These are phyloP conservation scores for Xylaria sp. DNA, from an alignment of 2,329 filamentous ascomycete species.

Conservation along the genomic window DNA sequence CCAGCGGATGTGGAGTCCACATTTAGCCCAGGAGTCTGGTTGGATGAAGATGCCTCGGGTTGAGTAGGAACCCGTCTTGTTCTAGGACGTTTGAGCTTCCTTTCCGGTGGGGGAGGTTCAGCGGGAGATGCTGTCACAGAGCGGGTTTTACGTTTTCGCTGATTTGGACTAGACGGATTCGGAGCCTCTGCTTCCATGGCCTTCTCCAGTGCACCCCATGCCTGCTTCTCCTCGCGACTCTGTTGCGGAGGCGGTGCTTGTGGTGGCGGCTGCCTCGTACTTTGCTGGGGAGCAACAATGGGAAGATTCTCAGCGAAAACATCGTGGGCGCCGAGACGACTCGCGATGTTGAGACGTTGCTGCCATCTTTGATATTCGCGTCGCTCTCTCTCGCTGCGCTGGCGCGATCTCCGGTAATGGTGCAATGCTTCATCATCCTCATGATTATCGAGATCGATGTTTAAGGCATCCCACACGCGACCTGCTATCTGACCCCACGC, in stretches of 20 bases:
- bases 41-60: conserved; percentile 59
- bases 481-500: conserved; percentile 78
- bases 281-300: conserved; percentile 67
- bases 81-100: conserved; percentile 87
- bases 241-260: conserved; percentile 69
- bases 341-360: conserved; percentile 83
- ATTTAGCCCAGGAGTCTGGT: conserved; percentile 38
- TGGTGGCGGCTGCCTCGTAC: conserved; percentile 65
- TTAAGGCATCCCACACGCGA: conserved; percentile 72
- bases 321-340: conserved; percentile 78
- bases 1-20: conserved; percentile 35
- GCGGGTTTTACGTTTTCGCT: conserved; percentile 78
- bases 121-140: conserved; percentile 78
- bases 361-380: conserved; percentile 80
- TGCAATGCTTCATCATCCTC: conserved; percentile 75
- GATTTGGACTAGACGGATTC: conserved; percentile 55
- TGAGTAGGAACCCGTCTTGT: conserved; percentile 72
- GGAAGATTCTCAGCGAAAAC: conserved; percentile 74
- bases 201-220: conserved; percentile 92
- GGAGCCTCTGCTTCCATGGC: conserved; percentile 75
- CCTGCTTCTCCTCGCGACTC: conserved; percentile 80
- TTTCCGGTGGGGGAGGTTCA: conserved; percentile 75
- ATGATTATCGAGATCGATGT: conserved; percentile 85
- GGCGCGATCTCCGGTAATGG: conserved; percentile 64
- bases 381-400: conserved; percentile 62